phyloP scores from a whole-genome alignment of 2,329 filamentous ascomycete genomes.

The Ophiostoma sp. region DNA sequence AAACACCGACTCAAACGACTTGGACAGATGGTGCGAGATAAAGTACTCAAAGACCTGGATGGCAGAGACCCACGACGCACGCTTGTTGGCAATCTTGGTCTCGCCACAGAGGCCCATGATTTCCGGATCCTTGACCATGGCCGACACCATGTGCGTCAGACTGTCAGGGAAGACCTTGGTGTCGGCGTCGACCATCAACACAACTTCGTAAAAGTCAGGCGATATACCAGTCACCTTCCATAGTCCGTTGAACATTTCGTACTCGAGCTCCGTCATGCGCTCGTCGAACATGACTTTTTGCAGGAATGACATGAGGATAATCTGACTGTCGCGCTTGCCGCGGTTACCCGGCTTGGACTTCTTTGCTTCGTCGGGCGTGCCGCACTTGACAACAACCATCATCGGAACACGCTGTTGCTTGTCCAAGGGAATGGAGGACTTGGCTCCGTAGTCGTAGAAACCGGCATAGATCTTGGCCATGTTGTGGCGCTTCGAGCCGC shows the following conservation, averaged over 20 bases:
- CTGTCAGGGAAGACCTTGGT: conserved; percentile 99
- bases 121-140: conserved; percentile 98
- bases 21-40: conserved; percentile 93
- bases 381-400: conserved; percentile 94
- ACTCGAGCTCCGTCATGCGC: conserved; percentile 98
- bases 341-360: conserved; percentile 90
- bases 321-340: conserved; percentile 98
- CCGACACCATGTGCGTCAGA: conserved; percentile 96
- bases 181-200: conserved; percentile 98
- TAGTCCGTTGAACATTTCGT: conserved; percentile 98
- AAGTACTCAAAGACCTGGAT: conserved; percentile 99
- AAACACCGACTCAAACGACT: conserved; percentile 97
- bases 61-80: conserved; percentile 87
- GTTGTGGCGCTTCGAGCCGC: conserved; percentile 95
- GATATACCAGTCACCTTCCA: conserved; percentile 99
- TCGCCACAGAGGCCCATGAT: conserved; percentile 99
- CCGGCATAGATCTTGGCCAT: conserved; percentile 98
- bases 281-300: conserved; percentile 99
- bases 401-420: conserved; percentile 97
- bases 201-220: conserved; percentile 94
- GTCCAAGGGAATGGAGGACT: conserved; percentile 71
- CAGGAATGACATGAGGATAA: conserved; percentile 97
- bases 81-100: conserved; percentile 99
- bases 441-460: conserved; percentile 90
- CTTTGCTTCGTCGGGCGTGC: conserved; percentile 76